These are phyloP conservation scores for Cyclanthera cordifolia DNA, from an alignment of 306 rosid genomes.

Conservation along the genomic window DNA sequence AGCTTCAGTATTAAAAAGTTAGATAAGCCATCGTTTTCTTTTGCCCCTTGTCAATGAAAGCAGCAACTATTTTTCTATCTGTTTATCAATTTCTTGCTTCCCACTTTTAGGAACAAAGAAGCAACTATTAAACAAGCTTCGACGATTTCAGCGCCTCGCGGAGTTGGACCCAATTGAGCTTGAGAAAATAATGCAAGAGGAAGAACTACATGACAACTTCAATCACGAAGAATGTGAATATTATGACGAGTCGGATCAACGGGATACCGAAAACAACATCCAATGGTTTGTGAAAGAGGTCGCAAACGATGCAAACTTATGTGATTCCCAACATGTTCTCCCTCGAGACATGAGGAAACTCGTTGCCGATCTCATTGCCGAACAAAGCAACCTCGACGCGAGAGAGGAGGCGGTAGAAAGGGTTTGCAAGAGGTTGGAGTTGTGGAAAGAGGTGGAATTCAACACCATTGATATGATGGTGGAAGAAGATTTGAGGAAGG, in stretches of 20 bases:
- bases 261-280: constrained; percentile 19
- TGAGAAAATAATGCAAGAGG: constrained; percentile 54
- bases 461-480: constrained; percentile 98
- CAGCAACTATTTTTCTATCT: not conserved
- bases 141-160: constrained; percentile 77
- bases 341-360: constrained; percentile 42
- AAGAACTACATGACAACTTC: constrained; percentile 23
- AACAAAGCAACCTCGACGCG: constrained; percentile 16
- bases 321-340: constrained; percentile 16
- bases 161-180: constrained; percentile 72
- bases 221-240: not conserved
- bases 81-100: not conserved
- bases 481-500: constrained; percentile 58
- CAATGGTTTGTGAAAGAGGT: constrained; percentile 31
- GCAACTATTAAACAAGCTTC: constrained; percentile 57
- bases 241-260: not conserved
- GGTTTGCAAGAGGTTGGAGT: constrained; percentile 46
- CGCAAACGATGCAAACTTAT: constrained; percentile 17
- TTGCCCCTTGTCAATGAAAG: not conserved
- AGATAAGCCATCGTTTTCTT: not conserved
- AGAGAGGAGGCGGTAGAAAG: constrained; percentile 35
- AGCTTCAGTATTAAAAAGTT: not conserved
- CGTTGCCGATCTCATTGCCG: constrained; percentile 47
- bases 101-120: constrained; percentile 55
- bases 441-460: constrained; percentile 63